Percentiles rank a stretch among this genome's conserved stretches.
phyloP scores from a whole-genome alignment of 352 stramenopile species.

The Phytophthora hybrid region DNA sequence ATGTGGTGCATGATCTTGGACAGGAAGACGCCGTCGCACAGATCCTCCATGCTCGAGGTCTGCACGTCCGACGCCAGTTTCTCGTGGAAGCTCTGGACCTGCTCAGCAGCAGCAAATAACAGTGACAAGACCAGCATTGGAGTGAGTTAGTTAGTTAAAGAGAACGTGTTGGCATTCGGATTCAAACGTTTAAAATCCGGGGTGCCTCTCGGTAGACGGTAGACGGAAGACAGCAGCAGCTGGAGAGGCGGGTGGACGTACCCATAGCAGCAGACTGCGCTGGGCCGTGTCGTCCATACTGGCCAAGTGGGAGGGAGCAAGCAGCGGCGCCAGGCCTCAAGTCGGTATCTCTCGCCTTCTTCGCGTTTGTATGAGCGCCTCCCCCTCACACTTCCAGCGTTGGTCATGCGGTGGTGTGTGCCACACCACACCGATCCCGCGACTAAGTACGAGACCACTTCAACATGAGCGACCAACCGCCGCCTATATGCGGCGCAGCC shows the following conservation, averaged over 20 bases:
- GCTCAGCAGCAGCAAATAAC: conserved; percentile 1
- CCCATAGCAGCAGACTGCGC: conserved; percentile 80
- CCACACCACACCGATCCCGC: not conserved
- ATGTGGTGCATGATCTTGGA: conserved; percentile 88
- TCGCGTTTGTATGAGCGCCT: conserved; percentile 26
- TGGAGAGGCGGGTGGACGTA: conserved; percentile 34
- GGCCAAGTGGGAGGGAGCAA: not conserved
- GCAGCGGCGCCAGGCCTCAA: too few relatives aligned
- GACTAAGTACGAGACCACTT: conserved; percentile 17
- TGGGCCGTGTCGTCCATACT: conserved; percentile 78
- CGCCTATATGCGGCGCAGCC: conserved; percentile 15
- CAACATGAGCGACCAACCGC: conserved; percentile 12
- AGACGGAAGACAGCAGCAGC: too few relatives aligned
- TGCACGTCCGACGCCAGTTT: conserved; percentile 54
- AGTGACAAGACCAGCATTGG: too few relatives aligned
- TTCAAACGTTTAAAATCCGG: conserved; percentile 26
- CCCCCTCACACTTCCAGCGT: not conserved
- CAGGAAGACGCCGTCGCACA: conserved; percentile 86
- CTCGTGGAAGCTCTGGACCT: conserved; percentile 83
- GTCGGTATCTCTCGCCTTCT: conserved; percentile 38
- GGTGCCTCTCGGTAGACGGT: too few relatives aligned
- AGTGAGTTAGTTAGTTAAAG: too few relatives aligned
- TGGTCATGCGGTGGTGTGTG: not conserved
- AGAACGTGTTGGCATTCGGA: not conserved
- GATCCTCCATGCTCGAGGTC: conserved; percentile 57